Percentiles rank a stretch among this genome's conserved stretches.
These are phyloP conservation scores for Trichoderma harzianum DNA, from an alignment of 2,329 filamentous ascomycete genomes.

Conservation along the genomic window DNA sequence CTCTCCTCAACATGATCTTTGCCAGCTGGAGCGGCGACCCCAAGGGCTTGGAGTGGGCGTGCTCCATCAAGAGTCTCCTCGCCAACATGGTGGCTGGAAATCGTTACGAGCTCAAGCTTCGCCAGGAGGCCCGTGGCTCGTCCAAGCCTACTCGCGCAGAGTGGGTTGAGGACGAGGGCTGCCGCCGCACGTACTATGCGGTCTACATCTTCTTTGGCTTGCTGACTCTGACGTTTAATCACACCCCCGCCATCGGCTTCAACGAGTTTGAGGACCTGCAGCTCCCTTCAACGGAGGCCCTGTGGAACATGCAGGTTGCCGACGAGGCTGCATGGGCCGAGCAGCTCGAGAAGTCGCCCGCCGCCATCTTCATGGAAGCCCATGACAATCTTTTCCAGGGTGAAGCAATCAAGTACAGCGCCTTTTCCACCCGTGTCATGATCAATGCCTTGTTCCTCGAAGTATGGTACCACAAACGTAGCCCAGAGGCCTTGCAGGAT, in stretches of 20 bases:
- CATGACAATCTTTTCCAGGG: constrained; percentile 96
- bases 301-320: constrained; percentile 82
- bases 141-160: constrained; percentile 74
- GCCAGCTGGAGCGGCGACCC: constrained; percentile 98
- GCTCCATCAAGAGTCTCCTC: constrained; percentile 95
- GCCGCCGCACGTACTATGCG: constrained; percentile 93
- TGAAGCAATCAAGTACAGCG: constrained; percentile 85
- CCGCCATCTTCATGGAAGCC: constrained; percentile 86
- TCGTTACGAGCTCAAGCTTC: constrained; percentile 90
- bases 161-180: constrained; percentile 97
- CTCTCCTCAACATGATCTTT: constrained; percentile 96
- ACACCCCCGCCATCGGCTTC: constrained; percentile 96
- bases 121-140: constrained; percentile 80
- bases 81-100: constrained; percentile 99
- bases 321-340: constrained; percentile 86
- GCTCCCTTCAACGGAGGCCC: constrained; percentile 85
- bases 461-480: constrained; percentile 98
- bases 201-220: constrained; percentile 99
- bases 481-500: constrained; percentile 93
- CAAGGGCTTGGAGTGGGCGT: constrained; percentile 97
- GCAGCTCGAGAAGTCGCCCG: constrained; percentile 64
- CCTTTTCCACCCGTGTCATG: constrained; percentile 95
- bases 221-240: constrained; percentile 92
- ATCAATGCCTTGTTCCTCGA: constrained; percentile 98
- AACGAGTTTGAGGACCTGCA: constrained; percentile 95